Evolutionary conservation across 2,329 filamentous ascomycete species (phyloP).

Genomic region (Knoxdaviesia capensis): DNA sequence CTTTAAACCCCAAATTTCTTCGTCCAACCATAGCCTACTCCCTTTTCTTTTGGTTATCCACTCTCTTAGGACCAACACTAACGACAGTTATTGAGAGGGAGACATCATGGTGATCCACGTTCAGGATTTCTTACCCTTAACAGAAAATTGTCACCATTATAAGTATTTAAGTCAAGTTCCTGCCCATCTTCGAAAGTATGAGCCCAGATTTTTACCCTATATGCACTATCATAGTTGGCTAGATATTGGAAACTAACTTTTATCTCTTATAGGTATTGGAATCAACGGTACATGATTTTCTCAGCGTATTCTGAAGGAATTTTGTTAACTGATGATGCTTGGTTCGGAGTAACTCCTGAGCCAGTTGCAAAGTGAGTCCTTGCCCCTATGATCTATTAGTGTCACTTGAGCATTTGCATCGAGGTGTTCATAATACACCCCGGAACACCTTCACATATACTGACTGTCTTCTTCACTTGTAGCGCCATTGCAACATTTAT

Average conservation of each 20-base stretch:
- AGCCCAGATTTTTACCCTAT: not conserved
- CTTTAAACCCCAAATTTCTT: too few relatives aligned
- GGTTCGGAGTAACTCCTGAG: slow-evolving; percentile 95
- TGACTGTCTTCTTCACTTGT: too few relatives aligned
- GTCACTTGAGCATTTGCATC: too few relatives aligned
- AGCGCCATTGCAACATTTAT: too few relatives aligned
- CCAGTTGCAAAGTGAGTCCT: slow-evolving; percentile 56
- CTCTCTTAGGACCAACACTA: too few relatives aligned
- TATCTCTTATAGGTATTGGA: slow-evolving; percentile 50
- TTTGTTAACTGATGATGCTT: slow-evolving; percentile 79
- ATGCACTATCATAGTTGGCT: not conserved
- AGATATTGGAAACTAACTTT: too few relatives aligned
- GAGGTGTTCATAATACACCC: too few relatives aligned
- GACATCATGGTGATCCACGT: too few relatives aligned
- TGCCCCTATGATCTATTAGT: not conserved
- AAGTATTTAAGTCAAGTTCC: slow-evolving; percentile 49
- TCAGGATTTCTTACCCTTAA: slow-evolving; percentile 22
- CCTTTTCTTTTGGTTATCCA: too few relatives aligned
- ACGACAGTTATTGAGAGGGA: too few relatives aligned
- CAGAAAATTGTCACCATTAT: slow-evolving; percentile 58
- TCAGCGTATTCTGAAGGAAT: slow-evolving; percentile 72
- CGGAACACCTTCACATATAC: too few relatives aligned
- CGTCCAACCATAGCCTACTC: too few relatives aligned
- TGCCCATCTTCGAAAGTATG: slow-evolving; percentile 66
- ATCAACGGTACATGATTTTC: slow-evolving; percentile 76